phyloP scores from a whole-genome alignment of 768 basidiomycete species.

The Tulasnella sp. region DNA sequence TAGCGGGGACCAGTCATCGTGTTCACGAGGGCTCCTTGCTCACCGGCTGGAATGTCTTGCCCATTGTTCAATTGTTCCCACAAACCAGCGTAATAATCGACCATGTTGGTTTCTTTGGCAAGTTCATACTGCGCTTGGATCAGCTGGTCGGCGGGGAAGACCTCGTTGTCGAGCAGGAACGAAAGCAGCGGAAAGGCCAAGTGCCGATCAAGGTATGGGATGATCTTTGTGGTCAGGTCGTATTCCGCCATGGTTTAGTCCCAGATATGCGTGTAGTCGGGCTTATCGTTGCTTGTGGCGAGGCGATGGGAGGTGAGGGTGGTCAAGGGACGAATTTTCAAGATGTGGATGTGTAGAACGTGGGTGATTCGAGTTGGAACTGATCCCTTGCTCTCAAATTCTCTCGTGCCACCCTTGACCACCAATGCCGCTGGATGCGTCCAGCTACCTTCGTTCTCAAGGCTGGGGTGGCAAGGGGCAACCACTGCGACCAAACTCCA shows the following conservation, averaged over 20 bases:
- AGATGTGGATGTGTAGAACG: too few relatives aligned
- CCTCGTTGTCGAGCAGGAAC: conserved; percentile 62
- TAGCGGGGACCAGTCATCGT: conserved; percentile 1
- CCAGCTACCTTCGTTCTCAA: conserved; percentile 60
- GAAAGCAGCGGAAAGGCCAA: conserved; percentile 84
- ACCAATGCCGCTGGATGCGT: conserved; percentile 42
- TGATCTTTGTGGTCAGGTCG: conserved; percentile 83
- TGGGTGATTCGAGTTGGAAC: not conserved
- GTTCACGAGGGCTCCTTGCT: conserved; percentile 19
- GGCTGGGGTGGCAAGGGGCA: conserved; percentile 83
- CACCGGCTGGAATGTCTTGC: conserved; percentile 56
- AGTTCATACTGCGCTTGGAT: conserved; percentile 92
- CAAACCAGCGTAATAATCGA: conserved; percentile 77
- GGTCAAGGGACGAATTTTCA: too few relatives aligned
- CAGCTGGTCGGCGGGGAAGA: conserved; percentile 71
- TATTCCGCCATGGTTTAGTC: too few relatives aligned
- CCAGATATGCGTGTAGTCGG: too few relatives aligned
- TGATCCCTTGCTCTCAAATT: not conserved
- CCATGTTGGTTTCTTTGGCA: conserved; percentile 96
- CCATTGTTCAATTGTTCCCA: conserved; percentile 70
- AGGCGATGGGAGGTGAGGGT: too few relatives aligned
- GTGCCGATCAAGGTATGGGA: conserved; percentile 90
- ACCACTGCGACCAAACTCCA: conserved; percentile 54
- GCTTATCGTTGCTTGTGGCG: too few relatives aligned
- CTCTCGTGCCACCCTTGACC: not conserved